Evolutionary conservation across 1,139 yeast genomes (phyloP).

Genomic region (Blastobotrys elegans): DNA sequence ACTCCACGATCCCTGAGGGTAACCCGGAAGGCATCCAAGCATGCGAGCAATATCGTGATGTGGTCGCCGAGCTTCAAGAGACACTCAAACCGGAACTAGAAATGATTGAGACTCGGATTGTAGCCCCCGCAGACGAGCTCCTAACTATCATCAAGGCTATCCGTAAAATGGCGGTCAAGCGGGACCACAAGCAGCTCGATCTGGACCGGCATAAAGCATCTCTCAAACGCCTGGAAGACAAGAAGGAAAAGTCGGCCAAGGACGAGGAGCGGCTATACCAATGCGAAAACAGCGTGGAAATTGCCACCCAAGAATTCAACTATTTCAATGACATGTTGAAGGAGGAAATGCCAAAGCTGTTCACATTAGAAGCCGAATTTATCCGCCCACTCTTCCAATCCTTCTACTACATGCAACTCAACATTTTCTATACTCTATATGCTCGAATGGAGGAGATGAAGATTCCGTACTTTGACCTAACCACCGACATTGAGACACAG

Average conservation of each 20-base stretch:
- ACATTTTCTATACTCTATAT: conserved; percentile 88
- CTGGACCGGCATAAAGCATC: conserved; percentile 77
- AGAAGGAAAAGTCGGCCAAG: conserved; percentile 76
- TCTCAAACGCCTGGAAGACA: conserved; percentile 66
- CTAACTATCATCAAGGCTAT: conserved; percentile 74
- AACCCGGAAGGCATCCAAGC: conserved; percentile 96
- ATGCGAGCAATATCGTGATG: conserved; percentile 82
- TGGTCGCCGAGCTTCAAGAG: conserved; percentile 79
- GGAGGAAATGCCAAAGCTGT: conserved; percentile 79
- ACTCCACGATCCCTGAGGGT: conserved; percentile 78
- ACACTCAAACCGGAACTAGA: conserved; percentile 89
- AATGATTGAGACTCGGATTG: conserved; percentile 82
- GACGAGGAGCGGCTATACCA: conserved; percentile 87
- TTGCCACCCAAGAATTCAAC: conserved; percentile 93
- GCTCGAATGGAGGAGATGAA: conserved; percentile 91
- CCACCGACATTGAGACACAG: conserved; percentile 76
- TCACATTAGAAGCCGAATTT: conserved; percentile 84
- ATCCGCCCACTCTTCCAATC: conserved; percentile 90
- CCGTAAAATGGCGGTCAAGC: conserved; percentile 89
- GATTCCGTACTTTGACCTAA: conserved; percentile 89
- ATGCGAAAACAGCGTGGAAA: conserved; percentile 82
- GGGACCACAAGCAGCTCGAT: conserved; percentile 94
- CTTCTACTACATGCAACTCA: conserved; percentile 94
- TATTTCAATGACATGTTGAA: conserved; percentile 93
- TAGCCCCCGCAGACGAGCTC: conserved; percentile 88